These are phyloP conservation scores for Ophiostoma montium DNA, from an alignment of 2,329 filamentous ascomycete species.

Conservation along the genomic window DNA sequence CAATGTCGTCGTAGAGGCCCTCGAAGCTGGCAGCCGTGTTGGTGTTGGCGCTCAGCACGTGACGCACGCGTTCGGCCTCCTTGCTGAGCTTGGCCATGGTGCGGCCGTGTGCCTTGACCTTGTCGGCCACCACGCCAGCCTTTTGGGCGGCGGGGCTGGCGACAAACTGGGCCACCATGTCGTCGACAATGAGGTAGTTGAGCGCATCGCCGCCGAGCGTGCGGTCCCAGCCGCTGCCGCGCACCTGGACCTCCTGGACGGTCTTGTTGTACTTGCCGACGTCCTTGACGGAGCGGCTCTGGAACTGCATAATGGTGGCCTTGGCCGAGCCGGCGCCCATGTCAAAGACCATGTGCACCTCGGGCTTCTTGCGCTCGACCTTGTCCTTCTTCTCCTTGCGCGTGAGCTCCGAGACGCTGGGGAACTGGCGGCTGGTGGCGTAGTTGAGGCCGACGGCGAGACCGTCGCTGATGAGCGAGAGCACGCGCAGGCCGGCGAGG, in stretches of 20 bases:
- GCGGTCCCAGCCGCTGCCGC: constrained; percentile 79
- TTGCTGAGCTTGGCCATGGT: constrained; percentile 84
- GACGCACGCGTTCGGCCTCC: constrained; percentile 74
- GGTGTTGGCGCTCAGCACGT: constrained; percentile 84
- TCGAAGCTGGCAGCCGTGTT: constrained; percentile 74
- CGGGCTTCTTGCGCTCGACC: constrained; percentile 63
- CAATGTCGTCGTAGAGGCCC: constrained; percentile 77
- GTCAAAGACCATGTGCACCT: constrained; percentile 88
- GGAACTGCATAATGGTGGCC: constrained; percentile 79
- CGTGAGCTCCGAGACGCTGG: constrained; percentile 64
- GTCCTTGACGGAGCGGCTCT: constrained; percentile 80
- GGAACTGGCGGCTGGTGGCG: constrained; percentile 80
- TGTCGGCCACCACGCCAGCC: constrained; percentile 43
- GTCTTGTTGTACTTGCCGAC: constrained; percentile 92
- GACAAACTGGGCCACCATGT: constrained; percentile 73
- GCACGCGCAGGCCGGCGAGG: constrained; percentile 73
- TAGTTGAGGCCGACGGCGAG: constrained; percentile 91
- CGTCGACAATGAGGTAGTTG: constrained; percentile 75
- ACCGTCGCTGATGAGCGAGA: constrained; percentile 77
- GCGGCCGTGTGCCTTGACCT: constrained; percentile 62
- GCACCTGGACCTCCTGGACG: constrained; percentile 80
- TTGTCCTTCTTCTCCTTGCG: neutral
- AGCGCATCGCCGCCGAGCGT: constrained; percentile 80
- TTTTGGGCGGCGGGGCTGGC: constrained; percentile 55
- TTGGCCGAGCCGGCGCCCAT: constrained; percentile 95